phyloP scores from a whole-genome alignment of 352 stramenopile genomes.

The Phytophthora brassicae region DNA sequence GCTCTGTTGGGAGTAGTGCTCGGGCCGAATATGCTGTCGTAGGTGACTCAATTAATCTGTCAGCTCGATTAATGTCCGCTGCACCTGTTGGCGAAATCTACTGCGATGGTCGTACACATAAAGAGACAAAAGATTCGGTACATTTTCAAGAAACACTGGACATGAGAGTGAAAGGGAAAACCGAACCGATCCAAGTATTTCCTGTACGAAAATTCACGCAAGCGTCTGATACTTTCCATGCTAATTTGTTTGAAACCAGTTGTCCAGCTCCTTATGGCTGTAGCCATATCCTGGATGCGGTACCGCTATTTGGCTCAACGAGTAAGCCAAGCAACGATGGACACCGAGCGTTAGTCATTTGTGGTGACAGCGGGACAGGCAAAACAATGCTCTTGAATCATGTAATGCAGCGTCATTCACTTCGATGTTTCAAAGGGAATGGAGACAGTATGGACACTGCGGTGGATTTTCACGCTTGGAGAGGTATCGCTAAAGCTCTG shows the following conservation, averaged over 20 bases:
- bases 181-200: constrained; percentile 45
- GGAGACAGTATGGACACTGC: constrained; percentile 61
- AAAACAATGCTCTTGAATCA: constrained; percentile 73
- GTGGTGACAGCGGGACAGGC: constrained; percentile 56
- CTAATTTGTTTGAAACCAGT: neutral
- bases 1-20: constrained; percentile 65
- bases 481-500: constrained; percentile 35
- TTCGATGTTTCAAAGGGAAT: constrained; percentile 54
- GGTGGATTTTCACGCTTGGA: constrained; percentile 62
- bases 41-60: constrained; percentile 83
- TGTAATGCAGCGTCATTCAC: constrained; percentile 47
- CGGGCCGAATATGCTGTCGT: constrained; percentile 84
- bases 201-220: constrained; percentile 33
- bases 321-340: constrained; percentile 3
- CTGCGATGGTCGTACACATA: constrained; percentile 68
- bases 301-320: constrained; percentile 50
- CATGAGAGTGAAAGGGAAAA: constrained; percentile 72
- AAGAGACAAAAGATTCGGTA: constrained; percentile 56
- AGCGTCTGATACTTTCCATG: neutral
- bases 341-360: constrained; percentile 57
- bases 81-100: constrained; percentile 62
- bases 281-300: constrained; percentile 46
- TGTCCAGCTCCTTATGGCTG: constrained; percentile 46
- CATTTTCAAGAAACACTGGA: constrained; percentile 49
- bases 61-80: constrained; percentile 74